phyloP scores from a whole-genome alignment of 441 rosid species.

The Oxalis stricta region DNA sequence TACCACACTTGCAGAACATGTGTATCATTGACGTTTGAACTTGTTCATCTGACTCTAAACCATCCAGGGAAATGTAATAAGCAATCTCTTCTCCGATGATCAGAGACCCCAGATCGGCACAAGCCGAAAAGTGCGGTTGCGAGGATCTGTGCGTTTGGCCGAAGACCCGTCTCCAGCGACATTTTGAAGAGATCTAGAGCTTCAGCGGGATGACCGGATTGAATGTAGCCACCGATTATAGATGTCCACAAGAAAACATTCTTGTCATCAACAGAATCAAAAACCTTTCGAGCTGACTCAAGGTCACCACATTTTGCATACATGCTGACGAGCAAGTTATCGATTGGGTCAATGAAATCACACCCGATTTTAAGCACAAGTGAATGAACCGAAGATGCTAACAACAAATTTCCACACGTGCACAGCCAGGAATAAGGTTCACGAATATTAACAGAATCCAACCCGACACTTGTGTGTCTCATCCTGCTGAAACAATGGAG shows the following conservation, averaged over 20 bases:
- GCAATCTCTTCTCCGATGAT: slow-evolving; percentile 8
- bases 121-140: slow-evolving; percentile 11
- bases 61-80: slow-evolving; percentile 1
- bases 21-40: slow-evolving; percentile 16
- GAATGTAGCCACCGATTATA: slow-evolving; percentile 7
- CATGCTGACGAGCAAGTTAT: slow-evolving; percentile 12
- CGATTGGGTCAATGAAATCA: neutral
- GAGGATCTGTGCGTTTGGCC: slow-evolving; percentile 10
- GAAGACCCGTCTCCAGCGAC: slow-evolving; percentile 4
- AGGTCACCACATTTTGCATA: slow-evolving; percentile 11
- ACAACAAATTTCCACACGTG: slow-evolving; percentile 7
- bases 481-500: slow-evolving; percentile 11
- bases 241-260: slow-evolving; percentile 10
- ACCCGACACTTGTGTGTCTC: slow-evolving; percentile 6
- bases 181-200: slow-evolving; percentile 6
- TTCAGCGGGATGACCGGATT: slow-evolving; percentile 3
- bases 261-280: slow-evolving; percentile 6
- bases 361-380: slow-evolving; percentile 7
- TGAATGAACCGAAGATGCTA: slow-evolving; percentile 15
- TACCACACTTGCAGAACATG: slow-evolving; percentile 13
- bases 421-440: slow-evolving; percentile 14
- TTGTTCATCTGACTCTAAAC: neutral
- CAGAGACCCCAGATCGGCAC: slow-evolving; percentile 10
- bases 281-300: slow-evolving; percentile 8
- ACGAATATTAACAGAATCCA: slow-evolving; percentile 14